Evolutionary conservation across 75 land plant species (phyloP), one percentile per base, ranked within the genome.

Genomic region (Cupressus sempervirens): DNA sequence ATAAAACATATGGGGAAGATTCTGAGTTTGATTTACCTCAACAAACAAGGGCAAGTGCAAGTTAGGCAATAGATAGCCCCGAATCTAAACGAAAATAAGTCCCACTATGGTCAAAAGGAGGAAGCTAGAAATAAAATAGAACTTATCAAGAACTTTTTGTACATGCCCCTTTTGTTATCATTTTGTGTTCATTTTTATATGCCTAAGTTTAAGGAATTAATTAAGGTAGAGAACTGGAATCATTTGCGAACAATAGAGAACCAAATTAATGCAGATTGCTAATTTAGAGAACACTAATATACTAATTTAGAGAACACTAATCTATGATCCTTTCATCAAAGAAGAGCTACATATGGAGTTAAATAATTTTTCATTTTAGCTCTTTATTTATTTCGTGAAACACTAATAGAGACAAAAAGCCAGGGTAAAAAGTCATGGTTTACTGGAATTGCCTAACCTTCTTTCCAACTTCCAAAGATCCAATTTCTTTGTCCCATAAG

Each of bases 401-500:
- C 52, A 77, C 34, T n/a, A 18, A 83, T 43, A 20, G 20, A 41
- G 30, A 85, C 8, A 34, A 85, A 85, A 52, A 18, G 26, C 40
- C 40, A 56, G 29, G 34, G 36, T 52, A 29, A 46, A 14, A 85
- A 50, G 12, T 45, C 81, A 45, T 26, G 13, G 30, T 43, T 45
- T 79, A n/a, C 26, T n/a, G 30, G 26, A 43, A 40, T 82, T 5
- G 3, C 20, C 83, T 40, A 62, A 96, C 98, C 99, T 94, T 97
- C 90, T 97, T 97, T n/a, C 96, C 94, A 85, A 90, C 87, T 84
- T 97, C 99, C 83, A 97, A 89, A 34, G 99, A 95, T 36, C 99
- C 99, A 86, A 97, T 95, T 84, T 95, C 94, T 82, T 93, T 85
- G 23, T 93, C 94, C 96, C 94, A 94, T n/a, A 97, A 91, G 16